Evolutionary conservation across 257 asterid genomes (phyloP), one percentile per base, ranked within the genome.

Genomic region (Penstemon davidsonii): DNA sequence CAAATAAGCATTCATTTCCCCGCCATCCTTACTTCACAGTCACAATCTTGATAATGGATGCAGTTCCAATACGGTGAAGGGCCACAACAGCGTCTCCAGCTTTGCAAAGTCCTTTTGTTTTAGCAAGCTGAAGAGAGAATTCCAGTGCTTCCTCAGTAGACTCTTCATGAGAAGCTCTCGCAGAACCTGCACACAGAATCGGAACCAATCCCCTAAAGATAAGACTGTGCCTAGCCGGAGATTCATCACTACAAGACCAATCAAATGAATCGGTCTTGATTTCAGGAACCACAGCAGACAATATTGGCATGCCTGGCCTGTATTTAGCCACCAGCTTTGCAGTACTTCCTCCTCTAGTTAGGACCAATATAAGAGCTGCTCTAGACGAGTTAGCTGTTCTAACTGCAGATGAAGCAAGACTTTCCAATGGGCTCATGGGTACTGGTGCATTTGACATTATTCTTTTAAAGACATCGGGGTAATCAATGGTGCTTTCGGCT

Each of bases 321-420:
- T 81, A 81, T 43, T 81, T 81, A 33, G 85, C 85, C 45, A 81
- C 85, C 68, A 81, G 77, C 73, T 81, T 81, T 19, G 83, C 85
- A 2, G 80, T 81, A 52, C 85, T 81, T 68, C 85, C 85, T 62
- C 85, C 82, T 50, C 85, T 60, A 3, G 83, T 81, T 44, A 81
- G 70, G 64, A 81, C 85, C 76, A 77, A 62, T 13, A 81, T 81
- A 6, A 77, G 83, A 64, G 85, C 72, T 5, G 83, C 76, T 68
- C 41, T 81, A 0, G 83, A 55, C 0, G 83, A 74, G 76, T 77
- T 71, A 9, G 83, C 83, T 19, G 85, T 81, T 57, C 83, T 53
- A 52, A 81, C 82, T 12, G 85, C 86, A 0, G 80, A 73, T 13
- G 86, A 82, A 11, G 84, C 83, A 33, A 81, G 83, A 50, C 83